A percentile compares a stretch with the other conserved stretches of the same genome.
Evolutionary conservation across 306 rosid species (phyloP).

Genomic region (Abrus pulchellus): DNA sequence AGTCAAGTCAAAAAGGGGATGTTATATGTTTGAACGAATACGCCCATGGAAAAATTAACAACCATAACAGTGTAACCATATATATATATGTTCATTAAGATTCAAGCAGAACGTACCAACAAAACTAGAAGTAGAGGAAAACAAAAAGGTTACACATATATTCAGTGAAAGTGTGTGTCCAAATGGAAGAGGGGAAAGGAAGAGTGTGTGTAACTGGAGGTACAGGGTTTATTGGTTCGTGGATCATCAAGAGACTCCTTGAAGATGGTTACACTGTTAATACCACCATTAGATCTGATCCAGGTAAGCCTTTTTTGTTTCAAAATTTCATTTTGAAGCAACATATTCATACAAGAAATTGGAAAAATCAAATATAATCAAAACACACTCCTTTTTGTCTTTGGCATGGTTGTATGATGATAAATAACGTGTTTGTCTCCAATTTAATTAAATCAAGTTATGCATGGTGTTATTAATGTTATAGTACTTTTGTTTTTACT

Average conservation of each 20-base stretch:
- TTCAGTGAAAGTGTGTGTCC: background rate
- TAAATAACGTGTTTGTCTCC: too few relatives aligned
- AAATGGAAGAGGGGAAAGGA: constrained; percentile 58
- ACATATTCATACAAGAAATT: too few relatives aligned
- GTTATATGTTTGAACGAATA: background rate
- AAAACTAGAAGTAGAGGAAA: background rate
- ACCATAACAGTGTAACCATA: too few relatives aligned
- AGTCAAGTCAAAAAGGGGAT: background rate
- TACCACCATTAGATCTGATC: constrained; percentile 60
- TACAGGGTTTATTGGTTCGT: constrained; percentile 64
- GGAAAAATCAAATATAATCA: too few relatives aligned
- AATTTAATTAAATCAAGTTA: too few relatives aligned
- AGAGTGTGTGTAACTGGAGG: constrained; percentile 70
- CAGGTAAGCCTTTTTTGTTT: constrained; percentile 44
- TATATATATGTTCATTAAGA: background rate
- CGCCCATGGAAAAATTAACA: background rate
- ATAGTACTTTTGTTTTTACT: background rate
- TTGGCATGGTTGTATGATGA: too few relatives aligned
- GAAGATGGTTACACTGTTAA: constrained; percentile 60
- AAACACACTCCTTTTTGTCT: too few relatives aligned
- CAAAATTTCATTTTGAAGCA: too few relatives aligned
- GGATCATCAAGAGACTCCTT: constrained; percentile 65
- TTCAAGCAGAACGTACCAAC: background rate
- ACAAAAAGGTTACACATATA: background rate
- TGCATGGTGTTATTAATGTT: too few relatives aligned